Conservation (phyloP, 2,329 filamentous ascomycete species). For the Paradendryphiella salina region DNA sequence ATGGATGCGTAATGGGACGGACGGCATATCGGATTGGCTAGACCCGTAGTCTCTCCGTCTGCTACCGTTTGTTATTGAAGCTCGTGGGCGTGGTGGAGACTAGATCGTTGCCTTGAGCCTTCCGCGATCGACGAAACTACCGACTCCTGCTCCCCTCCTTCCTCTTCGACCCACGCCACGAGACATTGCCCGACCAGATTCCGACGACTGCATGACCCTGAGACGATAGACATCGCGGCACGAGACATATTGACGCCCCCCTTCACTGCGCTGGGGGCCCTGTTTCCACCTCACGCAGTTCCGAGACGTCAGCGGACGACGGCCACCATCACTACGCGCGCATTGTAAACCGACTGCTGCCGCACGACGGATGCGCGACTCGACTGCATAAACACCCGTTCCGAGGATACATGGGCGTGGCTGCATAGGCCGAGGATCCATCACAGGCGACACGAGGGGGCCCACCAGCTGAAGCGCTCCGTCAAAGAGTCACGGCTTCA, state of each 20-base stretch:
- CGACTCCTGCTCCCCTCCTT: slow-evolving; percentile 23
- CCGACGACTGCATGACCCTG: slow-evolving; percentile 8
- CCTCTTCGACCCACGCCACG: slow-evolving; percentile 14
- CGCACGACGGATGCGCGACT: slow-evolving; percentile 23
- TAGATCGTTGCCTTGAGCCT: slow-evolving; percentile 16
- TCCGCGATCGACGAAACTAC: slow-evolving; percentile 18
- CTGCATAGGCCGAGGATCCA: slow-evolving; percentile 11
- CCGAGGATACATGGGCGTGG: slow-evolving; percentile 3
- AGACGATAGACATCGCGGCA: slow-evolving; percentile 5
- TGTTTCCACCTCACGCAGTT: slow-evolving; percentile 19
- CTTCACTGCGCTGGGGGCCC: slow-evolving; percentile 5
- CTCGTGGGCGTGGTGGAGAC: slow-evolving; percentile 17
- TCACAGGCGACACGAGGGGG: slow-evolving; percentile 23
- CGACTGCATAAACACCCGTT: slow-evolving; percentile 13
- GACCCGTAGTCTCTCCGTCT: background rate
- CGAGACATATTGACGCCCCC: slow-evolving; percentile 9
- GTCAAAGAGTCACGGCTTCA: slow-evolving; percentile 27
- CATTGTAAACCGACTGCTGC: slow-evolving; percentile 17
- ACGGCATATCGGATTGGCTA: slow-evolving; percentile 7
- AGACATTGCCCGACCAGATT: slow-evolving; percentile 15
- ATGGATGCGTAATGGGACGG: slow-evolving; percentile 3
- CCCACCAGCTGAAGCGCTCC: slow-evolving; percentile 16
- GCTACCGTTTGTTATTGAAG: slow-evolving; percentile 11
- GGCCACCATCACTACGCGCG: slow-evolving; percentile 22
- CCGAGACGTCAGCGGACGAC: slow-evolving; percentile 36